phyloP scores from a whole-genome alignment of 495 filamentous ascomycete genomes.

The Immersiella caudata region DNA sequence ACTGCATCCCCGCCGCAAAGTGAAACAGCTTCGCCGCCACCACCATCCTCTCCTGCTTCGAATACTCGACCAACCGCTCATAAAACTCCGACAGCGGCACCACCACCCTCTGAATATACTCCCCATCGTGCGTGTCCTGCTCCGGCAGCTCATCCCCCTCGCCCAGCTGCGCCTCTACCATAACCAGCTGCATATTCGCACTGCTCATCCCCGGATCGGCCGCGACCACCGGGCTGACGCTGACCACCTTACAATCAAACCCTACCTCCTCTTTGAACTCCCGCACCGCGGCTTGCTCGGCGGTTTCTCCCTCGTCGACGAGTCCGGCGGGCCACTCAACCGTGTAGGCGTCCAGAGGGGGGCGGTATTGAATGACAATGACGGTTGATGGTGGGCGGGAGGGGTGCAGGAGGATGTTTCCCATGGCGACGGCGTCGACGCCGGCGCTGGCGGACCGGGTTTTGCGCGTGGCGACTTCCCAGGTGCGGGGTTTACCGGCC shows the following conservation, averaged over 20 bases:
- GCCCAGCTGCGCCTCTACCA: slow-evolving; percentile 75
- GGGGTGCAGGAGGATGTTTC: slow-evolving; percentile 56
- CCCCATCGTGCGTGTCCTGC: slow-evolving; percentile 76
- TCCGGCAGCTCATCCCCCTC: slow-evolving; percentile 51
- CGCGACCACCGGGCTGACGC: slow-evolving; percentile 41
- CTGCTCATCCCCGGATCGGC: slow-evolving; percentile 73
- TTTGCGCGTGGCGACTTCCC: slow-evolving; percentile 58
- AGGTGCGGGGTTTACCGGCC: slow-evolving; percentile 51
- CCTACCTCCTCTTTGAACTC: slow-evolving; percentile 92
- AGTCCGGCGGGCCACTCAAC: slow-evolving; percentile 86
- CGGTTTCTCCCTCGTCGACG: slow-evolving; percentile 75
- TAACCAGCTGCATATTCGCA: slow-evolving; percentile 79
- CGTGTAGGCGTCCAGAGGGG: slow-evolving; percentile 73
- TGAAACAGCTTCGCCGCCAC: slow-evolving; percentile 50
- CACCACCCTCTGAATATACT: slow-evolving; percentile 80
- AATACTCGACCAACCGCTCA: slow-evolving; percentile 49
- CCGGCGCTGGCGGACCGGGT: slow-evolving; percentile 49
- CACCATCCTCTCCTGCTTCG: slow-evolving; percentile 38
- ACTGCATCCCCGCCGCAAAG: slow-evolving; percentile 49
- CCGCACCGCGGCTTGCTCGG: slow-evolving; percentile 76
- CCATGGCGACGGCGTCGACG: slow-evolving; percentile 60
- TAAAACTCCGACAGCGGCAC: slow-evolving; percentile 64
- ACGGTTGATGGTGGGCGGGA: slow-evolving; percentile 50
- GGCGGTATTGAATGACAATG: slow-evolving; percentile 67
- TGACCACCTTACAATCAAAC: slow-evolving; percentile 53